Conservation (phyloP, 345 rosid genomes). For the Rhizophora apiculata region DNA sequence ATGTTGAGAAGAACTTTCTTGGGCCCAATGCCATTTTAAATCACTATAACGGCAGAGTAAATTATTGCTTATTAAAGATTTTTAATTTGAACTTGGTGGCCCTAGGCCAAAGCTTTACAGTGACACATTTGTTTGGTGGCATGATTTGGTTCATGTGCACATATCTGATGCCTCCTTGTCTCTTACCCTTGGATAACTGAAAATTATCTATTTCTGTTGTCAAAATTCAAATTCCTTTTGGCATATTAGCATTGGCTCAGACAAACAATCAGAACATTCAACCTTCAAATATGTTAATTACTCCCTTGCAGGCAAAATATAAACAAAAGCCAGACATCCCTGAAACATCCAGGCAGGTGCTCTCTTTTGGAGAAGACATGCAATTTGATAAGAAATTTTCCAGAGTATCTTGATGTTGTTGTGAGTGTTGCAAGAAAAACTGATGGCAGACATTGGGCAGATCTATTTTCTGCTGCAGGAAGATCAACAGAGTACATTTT, state of each 20-base stretch:
- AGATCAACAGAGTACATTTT: constrained; percentile 86
- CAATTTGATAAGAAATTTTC: constrained; percentile 77
- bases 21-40: neutral
- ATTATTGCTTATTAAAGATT: neutral
- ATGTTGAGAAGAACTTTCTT: neutral
- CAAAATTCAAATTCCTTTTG: neutral
- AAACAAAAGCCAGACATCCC: constrained; percentile 57
- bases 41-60: neutral
- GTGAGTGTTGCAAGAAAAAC: constrained; percentile 99
- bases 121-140: too few species aligned
- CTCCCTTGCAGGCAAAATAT: constrained; percentile 51
- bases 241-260: neutral
- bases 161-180: neutral
- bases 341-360: constrained; percentile 32
- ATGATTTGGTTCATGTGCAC: too few species aligned
- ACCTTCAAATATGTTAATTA: constrained; percentile 1
- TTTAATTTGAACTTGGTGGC: neutral
- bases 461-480: constrained; percentile 92
- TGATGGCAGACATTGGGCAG: constrained; percentile 99
- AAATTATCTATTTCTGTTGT: neutral
- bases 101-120: neutral
- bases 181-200: constrained; percentile 3
- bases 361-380: constrained; percentile 90
- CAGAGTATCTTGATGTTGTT: constrained; percentile 89
- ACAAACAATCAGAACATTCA: neutral